Evolutionary conservation across 192 early-diverging fungal genomes (phyloP), one percentile per base, ranked within the genome.

Genomic region (Jimgerdemannia lactiflua): DNA sequence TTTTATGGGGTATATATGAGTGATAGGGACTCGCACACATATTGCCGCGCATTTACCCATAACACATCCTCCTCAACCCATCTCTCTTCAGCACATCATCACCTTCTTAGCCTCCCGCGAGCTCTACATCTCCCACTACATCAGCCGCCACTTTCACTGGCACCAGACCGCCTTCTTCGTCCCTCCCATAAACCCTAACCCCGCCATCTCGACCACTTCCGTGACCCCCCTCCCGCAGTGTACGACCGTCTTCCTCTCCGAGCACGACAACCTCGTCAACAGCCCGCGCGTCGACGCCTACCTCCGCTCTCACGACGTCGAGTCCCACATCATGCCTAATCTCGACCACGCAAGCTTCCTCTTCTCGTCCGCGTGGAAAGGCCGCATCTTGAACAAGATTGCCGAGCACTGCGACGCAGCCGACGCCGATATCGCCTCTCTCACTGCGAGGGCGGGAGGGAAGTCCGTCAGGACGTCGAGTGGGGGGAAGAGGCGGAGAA

Each of bases 91-190:
- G 80, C 81, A 88, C 68, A 69, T 91, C 11, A 88, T 92, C 70
- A 73, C 83, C 39, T 88, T 86, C 66, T 87, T 87, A 72, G 91
- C 84, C 17, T 81, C 87, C 49, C 67, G 88, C 17, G 92, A 93
- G 72, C 74, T 90, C 9, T 83, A 88, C 63, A 93, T 90, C n/a
- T 86, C 90, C 0, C 75, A 88, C 72, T 88, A 85, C 65, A 85
- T 93, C 59, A 80, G 83, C 40, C 78, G 87, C 3, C 81, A 84
- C 65, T 88, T 88, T 69, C 82, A 84, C 64, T 88, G 87, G 87
- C 78, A 75, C 59, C 80, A 88, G 70, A 69, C 73, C 11, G 71
- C 80, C 14, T 78, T 81, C 42, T 88, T 85, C 66, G 78, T 76
- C 7, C 64, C 70, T 59, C 2, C 49, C 49, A 59, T 2, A 6